phyloP scores from a whole-genome alignment of 495 filamentous ascomycete genomes.

The Cudoniella acicularis region DNA sequence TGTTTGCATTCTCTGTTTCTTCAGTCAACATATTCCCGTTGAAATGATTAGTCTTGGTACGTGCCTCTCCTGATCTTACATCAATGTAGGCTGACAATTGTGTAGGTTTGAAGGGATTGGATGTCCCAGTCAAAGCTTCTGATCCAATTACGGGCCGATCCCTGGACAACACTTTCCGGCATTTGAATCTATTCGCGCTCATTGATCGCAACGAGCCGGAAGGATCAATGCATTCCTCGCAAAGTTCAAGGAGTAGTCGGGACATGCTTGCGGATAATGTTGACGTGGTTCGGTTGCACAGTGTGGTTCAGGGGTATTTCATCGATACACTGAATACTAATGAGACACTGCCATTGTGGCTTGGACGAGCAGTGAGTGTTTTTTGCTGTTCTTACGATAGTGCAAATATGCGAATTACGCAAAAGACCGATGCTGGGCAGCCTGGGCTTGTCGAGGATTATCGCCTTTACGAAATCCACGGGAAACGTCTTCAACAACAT shows the following conservation, averaged over 20 bases:
- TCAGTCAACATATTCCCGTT: conserved; percentile 70
- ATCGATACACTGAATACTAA: conserved; percentile 62
- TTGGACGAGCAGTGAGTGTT: conserved; percentile 55
- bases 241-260: conserved; percentile 43
- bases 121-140: conserved; percentile 53
- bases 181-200: conserved; percentile 66
- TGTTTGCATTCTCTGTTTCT: conserved; percentile 71
- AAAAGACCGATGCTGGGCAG: conserved; percentile 51
- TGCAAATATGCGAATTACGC: conserved; percentile 53
- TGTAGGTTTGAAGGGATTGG: conserved; percentile 48
- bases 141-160: conserved; percentile 41
- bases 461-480: conserved; percentile 66
- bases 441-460: conserved; percentile 68
- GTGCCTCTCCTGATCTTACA: no score
- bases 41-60: conserved; percentile 66
- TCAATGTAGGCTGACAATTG: conserved; percentile 2
- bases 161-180: conserved; percentile 63
- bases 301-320: conserved; percentile 76
- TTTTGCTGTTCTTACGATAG: conserved; percentile 61
- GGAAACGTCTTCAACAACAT: conserved; percentile 50
- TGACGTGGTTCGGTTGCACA: conserved; percentile 72
- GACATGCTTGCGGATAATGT: conserved; percentile 53
- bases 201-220: conserved; percentile 60
- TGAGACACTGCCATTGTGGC: conserved; percentile 56
- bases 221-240: conserved; percentile 40